phyloP scores from a whole-genome alignment of 108 stramenopile species.

The Aureococcus anophagefferens region DNA sequence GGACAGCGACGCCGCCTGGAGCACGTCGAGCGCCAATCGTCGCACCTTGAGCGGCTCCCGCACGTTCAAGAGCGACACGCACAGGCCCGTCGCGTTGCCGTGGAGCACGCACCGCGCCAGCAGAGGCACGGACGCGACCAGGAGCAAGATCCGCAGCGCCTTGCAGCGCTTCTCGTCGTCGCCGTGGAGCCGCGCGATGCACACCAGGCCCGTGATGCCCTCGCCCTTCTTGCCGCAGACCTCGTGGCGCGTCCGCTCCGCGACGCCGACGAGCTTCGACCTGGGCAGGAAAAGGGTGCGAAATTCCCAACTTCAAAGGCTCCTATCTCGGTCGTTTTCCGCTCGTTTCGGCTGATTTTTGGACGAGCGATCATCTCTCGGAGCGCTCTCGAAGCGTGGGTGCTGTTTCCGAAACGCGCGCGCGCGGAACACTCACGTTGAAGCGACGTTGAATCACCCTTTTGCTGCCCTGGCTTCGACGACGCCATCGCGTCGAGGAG shows the following conservation, averaged over 20 bases:
- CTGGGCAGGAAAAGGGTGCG: too few species aligned
- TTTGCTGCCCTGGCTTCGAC: too few species aligned
- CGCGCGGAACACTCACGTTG: too few species aligned
- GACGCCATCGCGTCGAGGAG: neutral
- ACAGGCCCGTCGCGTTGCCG: neutral
- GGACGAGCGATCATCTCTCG: too few species aligned
- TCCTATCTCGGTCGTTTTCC: too few species aligned
- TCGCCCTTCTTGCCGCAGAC: neutral
- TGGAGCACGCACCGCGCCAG: neutral
- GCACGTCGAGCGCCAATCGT: neutral
- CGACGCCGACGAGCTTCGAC: neutral
- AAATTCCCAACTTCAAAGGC: too few species aligned
- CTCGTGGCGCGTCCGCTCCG: neutral
- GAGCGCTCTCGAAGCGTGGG: too few species aligned
- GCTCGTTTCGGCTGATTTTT: too few species aligned
- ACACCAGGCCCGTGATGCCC: neutral
- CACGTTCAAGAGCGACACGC: neutral
- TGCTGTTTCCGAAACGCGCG: too few species aligned
- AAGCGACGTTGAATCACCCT: too few species aligned
- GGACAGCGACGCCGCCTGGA: neutral
- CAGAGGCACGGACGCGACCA: neutral
- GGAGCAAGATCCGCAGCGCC: neutral
- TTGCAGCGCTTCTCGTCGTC: too few species aligned
- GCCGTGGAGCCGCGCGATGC: too few species aligned
- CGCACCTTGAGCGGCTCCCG: neutral